A percentile compares a stretch with the other conserved stretches of the same genome.
These are phyloP conservation scores for Quercus phellos DNA, from an alignment of 331 rosid species.

Conservation along the genomic window DNA sequence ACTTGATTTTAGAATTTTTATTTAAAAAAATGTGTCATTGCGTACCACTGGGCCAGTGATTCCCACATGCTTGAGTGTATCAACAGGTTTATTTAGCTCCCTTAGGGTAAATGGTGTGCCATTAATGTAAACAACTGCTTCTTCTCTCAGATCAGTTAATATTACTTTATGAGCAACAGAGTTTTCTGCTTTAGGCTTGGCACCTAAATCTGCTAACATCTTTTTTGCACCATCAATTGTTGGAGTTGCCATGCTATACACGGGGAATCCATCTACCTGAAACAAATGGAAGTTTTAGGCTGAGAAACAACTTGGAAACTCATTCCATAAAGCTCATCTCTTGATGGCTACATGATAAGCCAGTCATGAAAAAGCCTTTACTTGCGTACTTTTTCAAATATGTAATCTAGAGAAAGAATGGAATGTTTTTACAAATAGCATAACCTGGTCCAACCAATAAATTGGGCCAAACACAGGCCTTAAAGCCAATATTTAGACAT, in stretches of 20 bases:
- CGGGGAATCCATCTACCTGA: slow-evolving; percentile 79
- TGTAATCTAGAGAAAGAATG: background rate
- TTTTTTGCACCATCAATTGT: slow-evolving; percentile 73
- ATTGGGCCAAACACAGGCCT: background rate
- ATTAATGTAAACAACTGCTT: slow-evolving; percentile 69
- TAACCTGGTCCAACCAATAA: background rate
- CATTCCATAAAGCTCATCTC: background rate
- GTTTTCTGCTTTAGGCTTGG: slow-evolving; percentile 46
- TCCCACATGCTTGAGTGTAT: slow-evolving; percentile 80
- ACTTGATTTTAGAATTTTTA: slow-evolving; percentile 10
- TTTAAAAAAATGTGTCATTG: slow-evolving; percentile 10
- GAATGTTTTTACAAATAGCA: background rate
- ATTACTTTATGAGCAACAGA: slow-evolving; percentile 45
- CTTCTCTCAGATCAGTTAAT: slow-evolving; percentile 77
- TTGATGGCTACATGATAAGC: slow-evolving; percentile 2
- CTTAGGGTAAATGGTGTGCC: slow-evolving; percentile 77
- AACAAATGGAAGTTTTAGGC: slow-evolving; percentile 9
- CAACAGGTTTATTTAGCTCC: slow-evolving; percentile 76
- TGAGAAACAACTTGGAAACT: slow-evolving; percentile 3
- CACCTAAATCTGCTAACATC: slow-evolving; percentile 62
- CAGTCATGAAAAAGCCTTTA: background rate
- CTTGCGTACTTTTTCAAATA: background rate
- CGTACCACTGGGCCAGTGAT: slow-evolving; percentile 78
- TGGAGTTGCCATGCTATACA: slow-evolving; percentile 88
- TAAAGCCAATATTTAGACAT: background rate